Percentiles rank a stretch among this genome's conserved stretches.
phyloP scores from a whole-genome alignment of 1,284 basidiomycete genomes.

The Vanrija humicola region DNA sequence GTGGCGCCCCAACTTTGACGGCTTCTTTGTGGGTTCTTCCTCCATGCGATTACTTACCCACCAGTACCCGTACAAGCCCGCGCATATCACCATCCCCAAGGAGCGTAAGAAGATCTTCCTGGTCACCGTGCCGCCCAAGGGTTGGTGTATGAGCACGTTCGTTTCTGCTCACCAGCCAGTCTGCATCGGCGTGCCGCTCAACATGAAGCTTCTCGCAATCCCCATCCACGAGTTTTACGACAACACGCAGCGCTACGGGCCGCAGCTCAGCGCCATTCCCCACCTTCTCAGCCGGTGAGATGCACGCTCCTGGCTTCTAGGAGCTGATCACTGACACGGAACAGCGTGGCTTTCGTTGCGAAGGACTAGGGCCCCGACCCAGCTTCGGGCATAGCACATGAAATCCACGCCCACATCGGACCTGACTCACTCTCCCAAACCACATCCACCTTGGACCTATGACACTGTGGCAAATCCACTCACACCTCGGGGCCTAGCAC shows the following conservation, averaged over 20 bases:
- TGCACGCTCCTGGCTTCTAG: neutral
- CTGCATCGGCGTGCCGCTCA: slow-evolving; percentile 87
- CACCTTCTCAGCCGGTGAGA: slow-evolving; percentile 81
- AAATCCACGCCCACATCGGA: too few species aligned
- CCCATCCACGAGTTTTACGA: slow-evolving; percentile 96
- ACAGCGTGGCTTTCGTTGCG: neutral
- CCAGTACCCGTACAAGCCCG: slow-evolving; percentile 94
- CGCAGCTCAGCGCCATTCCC: slow-evolving; percentile 89
- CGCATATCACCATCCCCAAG: slow-evolving; percentile 95
- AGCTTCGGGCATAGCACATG: too few species aligned
- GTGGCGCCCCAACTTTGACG: slow-evolving; percentile 97
- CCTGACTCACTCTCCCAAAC: too few species aligned
- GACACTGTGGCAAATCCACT: too few species aligned
- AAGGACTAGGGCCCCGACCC: neutral
- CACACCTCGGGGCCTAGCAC: too few species aligned
- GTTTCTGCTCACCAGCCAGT: neutral
- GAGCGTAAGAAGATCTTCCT: slow-evolving; percentile 96
- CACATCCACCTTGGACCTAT: too few species aligned
- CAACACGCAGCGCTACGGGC: slow-evolving; percentile 90
- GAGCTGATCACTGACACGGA: neutral
- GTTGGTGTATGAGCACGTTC: slow-evolving; percentile 49
- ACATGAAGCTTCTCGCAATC: slow-evolving; percentile 96
- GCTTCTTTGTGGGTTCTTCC: slow-evolving; percentile 76
- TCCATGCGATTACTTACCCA: neutral
- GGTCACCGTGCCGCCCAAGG: slow-evolving; percentile 89